Conservation (phyloP, 129 eudicot species). For the sunflower (Helianthus annuus) region HanXRQr2.0-SUNRISE NC_035441.2:95431395-95431894, state of each 20-base stretch:
- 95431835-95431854: constrained; percentile 1
- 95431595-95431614: not conserved
- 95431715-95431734: too few relatives aligned
- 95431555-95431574: constrained; percentile 7
- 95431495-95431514: constrained; percentile 28
- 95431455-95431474: constrained; percentile 2
- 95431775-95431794: constrained; percentile 3
- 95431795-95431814: constrained; percentile 10
- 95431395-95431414: constrained; percentile 32
- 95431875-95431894: constrained; percentile 1
- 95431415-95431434: constrained; percentile 23
- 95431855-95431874: constrained; percentile 6
- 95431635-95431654: not conserved
- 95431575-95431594: not conserved
- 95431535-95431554: constrained; percentile 43
- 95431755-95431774: too few relatives aligned
- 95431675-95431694: constrained; percentile 41
- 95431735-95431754: constrained; percentile 51
- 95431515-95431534: constrained; percentile 31
- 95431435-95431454: constrained; percentile 26
- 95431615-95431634: too few relatives aligned
- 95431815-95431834: not conserved
- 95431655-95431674: not conserved
- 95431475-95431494: constrained; percentile 47
- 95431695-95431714: too few relatives aligned